A percentile compares a stretch with the other conserved stretches of the same genome.
Conservation (phyloP, 768 basidiomycete genomes). For the Clathrus columnatus region DNA sequence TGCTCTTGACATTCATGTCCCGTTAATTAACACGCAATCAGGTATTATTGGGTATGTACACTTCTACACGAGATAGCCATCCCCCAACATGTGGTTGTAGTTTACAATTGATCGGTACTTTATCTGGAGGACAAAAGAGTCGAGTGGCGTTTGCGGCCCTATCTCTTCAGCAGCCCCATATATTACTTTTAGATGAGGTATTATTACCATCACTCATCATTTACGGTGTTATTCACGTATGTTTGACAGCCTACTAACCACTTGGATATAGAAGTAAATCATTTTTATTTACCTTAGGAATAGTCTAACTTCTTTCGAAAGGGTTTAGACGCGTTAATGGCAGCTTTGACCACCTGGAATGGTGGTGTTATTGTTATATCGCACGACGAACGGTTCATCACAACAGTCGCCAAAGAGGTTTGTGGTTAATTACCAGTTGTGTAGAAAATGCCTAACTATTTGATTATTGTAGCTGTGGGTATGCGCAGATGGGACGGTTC, state of each 20-base stretch:
- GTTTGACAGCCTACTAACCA: constrained; percentile 77
- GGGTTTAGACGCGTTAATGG: constrained; percentile 94
- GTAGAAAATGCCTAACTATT: not conserved
- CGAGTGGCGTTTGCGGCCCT: constrained; percentile 88
- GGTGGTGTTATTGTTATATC: constrained; percentile 90
- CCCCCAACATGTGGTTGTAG: constrained; percentile 24
- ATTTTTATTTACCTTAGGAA: not conserved
- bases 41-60: constrained; percentile 5
- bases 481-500: constrained; percentile 73
- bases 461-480: constrained; percentile 69
- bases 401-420: constrained; percentile 79
- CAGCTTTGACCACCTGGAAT: constrained; percentile 70
- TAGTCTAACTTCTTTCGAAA: constrained; percentile 23
- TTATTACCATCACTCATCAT: constrained; percentile 15
- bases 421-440: constrained; percentile 14
- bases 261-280: constrained; percentile 79
- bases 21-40: not conserved
- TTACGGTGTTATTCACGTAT: not conserved
- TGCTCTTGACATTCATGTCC: not conserved
- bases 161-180: constrained; percentile 82
- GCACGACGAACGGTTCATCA: constrained; percentile 95
- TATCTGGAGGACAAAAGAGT: constrained; percentile 94
- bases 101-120: constrained; percentile 81
- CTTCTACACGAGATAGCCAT: not conserved
- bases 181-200: constrained; percentile 90